Evolutionary conservation across 2,329 filamentous ascomycete genomes (phyloP), one percentile per base, ranked within the genome.

Genomic region (Zymoseptoria ardabiliae): DNA sequence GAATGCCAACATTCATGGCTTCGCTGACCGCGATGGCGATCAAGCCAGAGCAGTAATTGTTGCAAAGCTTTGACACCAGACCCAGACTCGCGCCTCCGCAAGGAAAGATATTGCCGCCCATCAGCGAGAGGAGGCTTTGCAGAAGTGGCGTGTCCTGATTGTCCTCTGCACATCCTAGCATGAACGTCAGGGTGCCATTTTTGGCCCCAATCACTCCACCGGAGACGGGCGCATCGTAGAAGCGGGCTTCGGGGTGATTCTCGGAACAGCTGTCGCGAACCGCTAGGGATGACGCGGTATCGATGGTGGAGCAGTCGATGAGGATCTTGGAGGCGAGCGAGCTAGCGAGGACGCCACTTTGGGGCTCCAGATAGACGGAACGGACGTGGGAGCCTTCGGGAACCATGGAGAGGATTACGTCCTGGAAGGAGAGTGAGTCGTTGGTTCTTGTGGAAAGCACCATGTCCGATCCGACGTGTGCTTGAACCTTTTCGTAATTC

Each of bases 1-100:
- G 72, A 74, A 86, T 85, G 0, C 82, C 82, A 69, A 86, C 82
- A 60, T 84, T 79, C 74, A 85, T 80, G 0, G 82, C 81, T 68
- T 86, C 83, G 0, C 80, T 77, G 50, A 75, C 78, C 0, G 82
- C 82, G 56, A 86, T 82, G 5, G 82, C 79, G 59, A 85, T 85
- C 21, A 84, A 72, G 0, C 81, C 82, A 0, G 79, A 83, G 54
- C 81, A 76, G 68, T 86, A 86, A 65, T 86, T 86, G 67, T 86
- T 86, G 57, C 78, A 82, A 5, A 85, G 71, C 70, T 85, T 86
- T 0, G 83, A 82, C 0, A 81, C 79, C 2, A 86, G 76, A 0
- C 83, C 82, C 0, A 84, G 74, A 0, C 79, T 79, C 0, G 81
- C 77, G 0, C 78, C 81, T 2, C 83, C 83, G 63, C 83, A 85